phyloP scores from a whole-genome alignment of 2,329 filamentous ascomycete species.

The Dothistroma septosporum region DNA sequence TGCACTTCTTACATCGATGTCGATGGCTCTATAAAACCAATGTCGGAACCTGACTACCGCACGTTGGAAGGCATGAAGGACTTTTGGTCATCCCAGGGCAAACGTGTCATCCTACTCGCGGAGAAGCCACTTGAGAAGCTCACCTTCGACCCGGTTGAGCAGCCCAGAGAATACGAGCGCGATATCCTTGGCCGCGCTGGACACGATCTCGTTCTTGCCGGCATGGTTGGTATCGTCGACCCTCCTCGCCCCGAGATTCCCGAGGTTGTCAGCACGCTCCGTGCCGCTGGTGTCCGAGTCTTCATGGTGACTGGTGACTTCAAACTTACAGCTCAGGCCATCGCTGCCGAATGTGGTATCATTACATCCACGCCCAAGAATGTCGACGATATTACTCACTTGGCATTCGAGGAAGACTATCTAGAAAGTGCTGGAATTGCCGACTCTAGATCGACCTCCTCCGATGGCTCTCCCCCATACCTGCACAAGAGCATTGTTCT shows the following conservation, averaged over 20 bases:
- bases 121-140: conserved; percentile 50
- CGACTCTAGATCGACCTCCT: conserved; percentile 16
- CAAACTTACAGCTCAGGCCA: conserved; percentile 68
- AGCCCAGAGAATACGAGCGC: conserved; percentile 53
- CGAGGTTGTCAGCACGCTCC: conserved; percentile 57
- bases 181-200: conserved; percentile 54
- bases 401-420: conserved; percentile 38
- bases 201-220: conserved; percentile 50
- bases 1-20: conserved; percentile 56
- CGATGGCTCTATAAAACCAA: conserved; percentile 50
- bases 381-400: conserved; percentile 53
- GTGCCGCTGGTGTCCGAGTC: conserved; percentile 67
- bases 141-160: conserved; percentile 49
- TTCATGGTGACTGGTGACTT: conserved; percentile 83
- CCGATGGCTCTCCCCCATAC: conserved; percentile 18
- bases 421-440: conserved; percentile 29
- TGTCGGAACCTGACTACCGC: conserved; percentile 52
- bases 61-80: conserved; percentile 61
- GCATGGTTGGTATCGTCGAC: conserved; percentile 57
- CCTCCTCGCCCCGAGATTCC: conserved; percentile 59
- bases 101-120: conserved; percentile 66
- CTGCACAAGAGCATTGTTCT: conserved; percentile 53
- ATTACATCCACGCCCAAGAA: conserved; percentile 50
- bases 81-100: conserved; percentile 63
- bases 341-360: conserved; percentile 69